Evolutionary conservation across 1,139 yeast species (phyloP).

Genomic region (Tardiomyces blankii): DNA sequence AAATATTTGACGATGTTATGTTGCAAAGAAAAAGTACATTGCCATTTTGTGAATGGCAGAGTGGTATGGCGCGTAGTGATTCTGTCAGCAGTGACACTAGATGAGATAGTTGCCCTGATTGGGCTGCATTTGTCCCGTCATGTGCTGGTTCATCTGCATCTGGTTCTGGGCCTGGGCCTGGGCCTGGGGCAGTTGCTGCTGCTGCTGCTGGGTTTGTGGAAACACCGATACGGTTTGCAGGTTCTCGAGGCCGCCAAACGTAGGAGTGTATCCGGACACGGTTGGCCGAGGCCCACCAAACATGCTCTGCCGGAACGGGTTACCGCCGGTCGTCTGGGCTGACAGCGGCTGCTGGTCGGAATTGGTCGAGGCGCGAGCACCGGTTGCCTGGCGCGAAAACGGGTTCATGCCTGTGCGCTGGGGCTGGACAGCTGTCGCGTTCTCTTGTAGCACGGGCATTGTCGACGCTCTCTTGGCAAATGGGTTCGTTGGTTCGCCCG

Average conservation of each 20-base stretch:
- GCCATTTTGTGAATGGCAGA: too few relatives aligned
- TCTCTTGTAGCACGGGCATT: slow-evolving; percentile 20
- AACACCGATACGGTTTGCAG: neutral
- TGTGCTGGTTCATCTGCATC: slow-evolving; percentile 4
- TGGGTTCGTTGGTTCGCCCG: slow-evolving; percentile 14
- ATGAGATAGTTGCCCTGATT: slow-evolving; percentile 3
- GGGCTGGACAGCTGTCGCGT: slow-evolving; percentile 8
- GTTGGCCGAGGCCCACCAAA: slow-evolving; percentile 1
- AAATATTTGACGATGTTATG: neutral
- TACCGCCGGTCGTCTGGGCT: slow-evolving; percentile 30
- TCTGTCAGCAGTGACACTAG: neutral
- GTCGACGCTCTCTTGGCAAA: slow-evolving; percentile 15
- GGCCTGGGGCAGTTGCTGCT: neutral
- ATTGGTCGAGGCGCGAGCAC: slow-evolving; percentile 8
- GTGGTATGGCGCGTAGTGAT: too few relatives aligned
- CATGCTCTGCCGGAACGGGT: slow-evolving; percentile 29
- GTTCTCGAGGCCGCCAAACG: neutral
- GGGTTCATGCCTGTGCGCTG: slow-evolving; percentile 40
- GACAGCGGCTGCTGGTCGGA: slow-evolving; percentile 7
- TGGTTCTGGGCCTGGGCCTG: too few relatives aligned
- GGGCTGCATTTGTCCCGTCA: slow-evolving; percentile 1
- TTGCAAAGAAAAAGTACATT: neutral
- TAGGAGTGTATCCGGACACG: neutral
- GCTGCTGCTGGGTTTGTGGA: slow-evolving; percentile 7
- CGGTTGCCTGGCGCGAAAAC: slow-evolving; percentile 18